Evolutionary conservation across 306 rosid species (phyloP).

Genomic region (Cercis canadensis): DNA sequence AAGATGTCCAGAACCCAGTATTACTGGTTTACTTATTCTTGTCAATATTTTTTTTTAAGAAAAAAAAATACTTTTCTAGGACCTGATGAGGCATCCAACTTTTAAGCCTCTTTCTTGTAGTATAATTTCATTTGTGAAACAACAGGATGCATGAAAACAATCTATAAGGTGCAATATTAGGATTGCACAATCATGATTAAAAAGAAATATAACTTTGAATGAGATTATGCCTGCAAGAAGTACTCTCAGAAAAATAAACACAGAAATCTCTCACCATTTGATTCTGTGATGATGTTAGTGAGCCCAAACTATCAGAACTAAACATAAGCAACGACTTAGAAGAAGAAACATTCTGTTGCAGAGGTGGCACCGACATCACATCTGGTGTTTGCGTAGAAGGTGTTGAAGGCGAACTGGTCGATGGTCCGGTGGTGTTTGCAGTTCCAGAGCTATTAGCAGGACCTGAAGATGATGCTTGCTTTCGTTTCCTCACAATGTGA

Average conservation of each 20-base stretch:
- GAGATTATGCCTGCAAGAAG: slow-evolving; percentile 14
- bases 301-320: slow-evolving; percentile 57
- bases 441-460: slow-evolving; percentile 73
- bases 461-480: slow-evolving; percentile 63
- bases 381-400: slow-evolving; percentile 66
- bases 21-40: no score
- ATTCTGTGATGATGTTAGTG: slow-evolving; percentile 60
- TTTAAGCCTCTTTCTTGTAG: neutral
- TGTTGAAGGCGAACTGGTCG: slow-evolving; percentile 61
- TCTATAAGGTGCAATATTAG: slow-evolving; percentile 5
- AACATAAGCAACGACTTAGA: slow-evolving; percentile 59
- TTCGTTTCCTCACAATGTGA: slow-evolving; percentile 62
- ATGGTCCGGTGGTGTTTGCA: slow-evolving; percentile 66
- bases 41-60: no score
- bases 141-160: neutral
- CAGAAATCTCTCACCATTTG: slow-evolving; percentile 55
- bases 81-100: neutral
- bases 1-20: slow-evolving; percentile 23
- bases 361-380: slow-evolving; percentile 50
- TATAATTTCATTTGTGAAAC: neutral
- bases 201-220: neutral
- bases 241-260: neutral
- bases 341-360: slow-evolving; percentile 57
- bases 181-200: slow-evolving; percentile 22
- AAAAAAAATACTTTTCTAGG: no score